Percentiles rank a stretch among this genome's conserved stretches.
Conservation (phyloP, 257 asterid genomes). For the Plectranthus barbatus region DNA sequence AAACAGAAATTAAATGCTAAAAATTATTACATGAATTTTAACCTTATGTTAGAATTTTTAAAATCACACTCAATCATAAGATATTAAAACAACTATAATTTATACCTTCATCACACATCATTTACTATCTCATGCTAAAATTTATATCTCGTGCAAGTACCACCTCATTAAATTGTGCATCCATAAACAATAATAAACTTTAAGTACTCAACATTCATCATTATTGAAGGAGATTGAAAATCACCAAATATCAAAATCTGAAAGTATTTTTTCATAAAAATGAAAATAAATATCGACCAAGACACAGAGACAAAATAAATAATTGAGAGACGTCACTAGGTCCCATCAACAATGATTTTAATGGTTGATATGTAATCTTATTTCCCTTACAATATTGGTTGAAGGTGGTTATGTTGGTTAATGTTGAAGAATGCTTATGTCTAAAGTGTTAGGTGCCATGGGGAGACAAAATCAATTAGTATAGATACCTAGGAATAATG, state of each 20-base stretch:
- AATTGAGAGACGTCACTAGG: background rate
- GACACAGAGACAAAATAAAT: background rate
- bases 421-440: constrained; percentile 4
- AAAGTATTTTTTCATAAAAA: background rate
- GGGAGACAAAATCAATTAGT: constrained; percentile 24
- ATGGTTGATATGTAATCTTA: background rate
- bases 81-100: no score
- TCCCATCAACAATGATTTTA: background rate
- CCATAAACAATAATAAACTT: no score
- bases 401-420: constrained; percentile 23
- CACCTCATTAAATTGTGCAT: no score
- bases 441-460: constrained; percentile 6
- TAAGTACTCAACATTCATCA: no score
- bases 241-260: background rate
- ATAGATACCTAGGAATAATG: constrained; percentile 15
- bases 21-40: no score
- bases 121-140: no score
- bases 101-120: no score
- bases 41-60: no score
- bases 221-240: background rate
- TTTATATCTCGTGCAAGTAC: no score
- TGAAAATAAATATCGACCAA: background rate
- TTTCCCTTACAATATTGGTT: background rate
- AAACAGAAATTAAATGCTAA: no score
- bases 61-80: no score